These are phyloP conservation scores for Colletotrichum liaoningense DNA, from an alignment of 2,329 filamentous ascomycete species.

Conservation along the genomic window DNA sequence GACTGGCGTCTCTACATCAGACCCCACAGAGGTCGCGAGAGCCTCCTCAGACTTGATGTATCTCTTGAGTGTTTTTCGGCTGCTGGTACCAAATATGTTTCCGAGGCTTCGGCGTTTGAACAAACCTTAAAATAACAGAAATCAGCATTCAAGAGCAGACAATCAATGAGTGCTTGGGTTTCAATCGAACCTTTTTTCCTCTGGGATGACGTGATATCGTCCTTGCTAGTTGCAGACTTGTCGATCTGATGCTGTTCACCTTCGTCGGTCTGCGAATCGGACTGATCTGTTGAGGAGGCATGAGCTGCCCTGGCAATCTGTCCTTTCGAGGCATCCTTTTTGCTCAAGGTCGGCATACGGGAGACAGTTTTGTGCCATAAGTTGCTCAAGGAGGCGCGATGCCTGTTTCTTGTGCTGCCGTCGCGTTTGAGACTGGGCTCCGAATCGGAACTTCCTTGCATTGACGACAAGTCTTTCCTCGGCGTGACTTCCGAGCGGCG, in stretches of 20 bases:
- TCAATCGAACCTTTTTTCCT: neutral
- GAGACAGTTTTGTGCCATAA: neutral
- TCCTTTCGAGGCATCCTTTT: neutral
- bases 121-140: neutral
- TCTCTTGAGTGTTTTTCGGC: neutral
- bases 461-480: neutral
- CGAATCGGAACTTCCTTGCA: neutral
- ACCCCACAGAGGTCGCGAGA: neutral
- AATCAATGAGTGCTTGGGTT: neutral
- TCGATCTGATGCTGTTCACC: neutral
- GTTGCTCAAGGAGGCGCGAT: neutral
- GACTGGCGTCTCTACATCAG: neutral
- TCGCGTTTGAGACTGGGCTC: neutral
- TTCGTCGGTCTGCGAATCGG: neutral
- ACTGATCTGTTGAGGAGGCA: neutral
- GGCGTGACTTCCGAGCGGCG: neutral
- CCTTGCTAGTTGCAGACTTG: neutral
- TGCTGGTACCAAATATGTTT: neutral
- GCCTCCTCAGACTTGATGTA: neutral
- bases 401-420: neutral
- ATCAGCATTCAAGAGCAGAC: neutral
- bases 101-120: conserved; percentile 5
- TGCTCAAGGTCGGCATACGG: neutral
- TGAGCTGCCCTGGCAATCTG: neutral
- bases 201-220: neutral